Evolutionary conservation across 1,139 yeast species (phyloP).

Genomic region (Candida pseudocylindracea): DNA sequence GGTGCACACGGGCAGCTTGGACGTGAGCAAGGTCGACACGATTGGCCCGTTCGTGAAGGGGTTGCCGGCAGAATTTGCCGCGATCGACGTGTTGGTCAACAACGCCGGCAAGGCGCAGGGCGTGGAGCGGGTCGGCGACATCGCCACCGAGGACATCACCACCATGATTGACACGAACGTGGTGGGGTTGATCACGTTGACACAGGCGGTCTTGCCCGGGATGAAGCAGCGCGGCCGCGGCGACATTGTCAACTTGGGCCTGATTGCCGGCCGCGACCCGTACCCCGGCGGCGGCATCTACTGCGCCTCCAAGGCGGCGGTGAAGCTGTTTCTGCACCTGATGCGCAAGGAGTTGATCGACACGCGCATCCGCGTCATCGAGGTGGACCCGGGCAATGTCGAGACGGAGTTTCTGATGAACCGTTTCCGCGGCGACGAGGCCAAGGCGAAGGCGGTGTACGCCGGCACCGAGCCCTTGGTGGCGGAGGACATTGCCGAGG

Average conservation of each 20-base stretch:
- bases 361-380: constrained; percentile 59
- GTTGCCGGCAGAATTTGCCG: constrained; percentile 30
- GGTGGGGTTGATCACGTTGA: constrained; percentile 43
- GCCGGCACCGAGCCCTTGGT: constrained; percentile 49
- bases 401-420: constrained; percentile 72
- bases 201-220: constrained; percentile 41
- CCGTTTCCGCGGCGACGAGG: constrained; percentile 50
- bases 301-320: constrained; percentile 77
- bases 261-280: constrained; percentile 75
- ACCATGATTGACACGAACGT: constrained; percentile 58
- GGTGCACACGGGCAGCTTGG: constrained; percentile 29
- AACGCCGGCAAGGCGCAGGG: constrained; percentile 77
- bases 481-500: constrained; percentile 67
- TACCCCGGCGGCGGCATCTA: constrained; percentile 77
- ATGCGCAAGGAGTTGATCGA: constrained; percentile 58
- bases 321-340: constrained; percentile 52
- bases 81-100: constrained; percentile 47
- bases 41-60: constrained; percentile 27
- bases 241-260: constrained; percentile 66
- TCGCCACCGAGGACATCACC: constrained; percentile 28
- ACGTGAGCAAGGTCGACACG: constrained; percentile 29
- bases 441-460: constrained; percentile 51
- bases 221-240: constrained; percentile 43
- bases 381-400: constrained; percentile 75
- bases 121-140: constrained; percentile 35